Evolutionary conservation across 2,329 filamentous ascomycete genomes (phyloP).

Genomic region (Neodidymelliopsis sp.): DNA sequence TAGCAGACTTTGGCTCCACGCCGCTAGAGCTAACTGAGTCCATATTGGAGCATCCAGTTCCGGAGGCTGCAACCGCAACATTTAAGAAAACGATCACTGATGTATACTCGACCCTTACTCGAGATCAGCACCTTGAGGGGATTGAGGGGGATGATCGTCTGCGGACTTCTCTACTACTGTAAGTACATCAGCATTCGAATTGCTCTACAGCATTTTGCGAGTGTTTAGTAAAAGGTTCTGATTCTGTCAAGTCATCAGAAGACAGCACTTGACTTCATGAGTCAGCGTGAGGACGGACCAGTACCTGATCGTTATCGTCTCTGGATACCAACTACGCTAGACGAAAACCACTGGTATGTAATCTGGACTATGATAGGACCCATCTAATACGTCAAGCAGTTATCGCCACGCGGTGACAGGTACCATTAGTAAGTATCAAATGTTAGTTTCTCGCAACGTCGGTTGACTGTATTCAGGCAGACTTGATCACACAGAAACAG

Average conservation of each 20-base stretch:
- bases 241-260: slow-evolving; percentile 31
- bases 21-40: no score
- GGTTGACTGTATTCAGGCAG: slow-evolving; percentile 1
- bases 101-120: slow-evolving; percentile 34
- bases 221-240: no score
- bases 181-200: no score
- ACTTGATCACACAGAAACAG: slow-evolving; percentile 33
- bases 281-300: slow-evolving; percentile 40
- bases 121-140: slow-evolving; percentile 22
- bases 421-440: slow-evolving; percentile 24
- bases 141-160: slow-evolving; percentile 35
- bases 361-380: background rate
- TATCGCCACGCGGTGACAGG: slow-evolving; percentile 55
- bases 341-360: slow-evolving; percentile 32
- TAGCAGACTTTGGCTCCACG: slow-evolving; percentile 21
- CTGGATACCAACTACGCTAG: slow-evolving; percentile 31
- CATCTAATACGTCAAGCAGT: slow-evolving; percentile 14
- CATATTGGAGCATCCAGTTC: no score
- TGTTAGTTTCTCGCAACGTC: background rate
- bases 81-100: slow-evolving; percentile 25
- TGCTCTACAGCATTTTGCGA: no score
- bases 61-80: slow-evolving; percentile 10
- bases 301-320: slow-evolving; percentile 37
- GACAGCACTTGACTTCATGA: slow-evolving; percentile 40
- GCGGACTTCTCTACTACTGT: slow-evolving; percentile 26